phyloP scores from a whole-genome alignment of 257 asterid species.

The Salvia miltiorrhiza region DNA sequence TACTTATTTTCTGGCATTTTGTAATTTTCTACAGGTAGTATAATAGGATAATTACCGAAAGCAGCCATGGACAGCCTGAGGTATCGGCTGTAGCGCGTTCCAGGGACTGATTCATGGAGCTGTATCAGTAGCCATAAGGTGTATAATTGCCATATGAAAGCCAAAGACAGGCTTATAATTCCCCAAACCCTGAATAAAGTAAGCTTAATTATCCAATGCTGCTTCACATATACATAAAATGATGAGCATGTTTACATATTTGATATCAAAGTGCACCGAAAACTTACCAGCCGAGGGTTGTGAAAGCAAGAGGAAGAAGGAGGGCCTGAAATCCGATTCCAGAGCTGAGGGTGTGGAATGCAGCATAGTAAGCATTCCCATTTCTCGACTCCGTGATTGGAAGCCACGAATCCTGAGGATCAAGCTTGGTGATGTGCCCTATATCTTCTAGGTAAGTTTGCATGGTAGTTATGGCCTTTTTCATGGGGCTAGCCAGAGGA shows the following conservation, averaged over 20 bases:
- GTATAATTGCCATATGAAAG: slow-evolving; percentile 77
- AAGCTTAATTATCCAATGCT: too few relatives aligned
- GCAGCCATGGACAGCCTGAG: slow-evolving; percentile 74
- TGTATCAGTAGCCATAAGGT: slow-evolving; percentile 76
- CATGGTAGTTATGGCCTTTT: slow-evolving; percentile 50
- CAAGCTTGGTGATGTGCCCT: slow-evolving; percentile 70
- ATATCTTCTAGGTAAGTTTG: slow-evolving; percentile 58
- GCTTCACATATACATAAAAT: not conserved
- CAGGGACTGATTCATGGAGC: slow-evolving; percentile 70
- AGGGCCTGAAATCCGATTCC: slow-evolving; percentile 84
- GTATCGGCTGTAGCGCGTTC: slow-evolving; percentile 77
- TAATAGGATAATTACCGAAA: slow-evolving; percentile 46
- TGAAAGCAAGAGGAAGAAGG: slow-evolving; percentile 71
- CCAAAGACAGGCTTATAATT: slow-evolving; percentile 48
- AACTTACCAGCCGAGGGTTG: slow-evolving; percentile 72
- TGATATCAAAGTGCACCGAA: not conserved
- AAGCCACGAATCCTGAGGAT: slow-evolving; percentile 82
- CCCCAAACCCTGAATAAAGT: slow-evolving; percentile 69
- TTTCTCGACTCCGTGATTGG: slow-evolving; percentile 84
- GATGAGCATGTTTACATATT: not conserved
- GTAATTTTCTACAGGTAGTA: not conserved
- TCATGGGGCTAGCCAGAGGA: slow-evolving; percentile 75
- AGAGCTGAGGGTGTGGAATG: slow-evolving; percentile 77
- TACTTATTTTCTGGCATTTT: not conserved
- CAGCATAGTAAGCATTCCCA: slow-evolving; percentile 82